phyloP scores from a whole-genome alignment of 768 basidiomycete species.

The Termitomyces sp. region DNA sequence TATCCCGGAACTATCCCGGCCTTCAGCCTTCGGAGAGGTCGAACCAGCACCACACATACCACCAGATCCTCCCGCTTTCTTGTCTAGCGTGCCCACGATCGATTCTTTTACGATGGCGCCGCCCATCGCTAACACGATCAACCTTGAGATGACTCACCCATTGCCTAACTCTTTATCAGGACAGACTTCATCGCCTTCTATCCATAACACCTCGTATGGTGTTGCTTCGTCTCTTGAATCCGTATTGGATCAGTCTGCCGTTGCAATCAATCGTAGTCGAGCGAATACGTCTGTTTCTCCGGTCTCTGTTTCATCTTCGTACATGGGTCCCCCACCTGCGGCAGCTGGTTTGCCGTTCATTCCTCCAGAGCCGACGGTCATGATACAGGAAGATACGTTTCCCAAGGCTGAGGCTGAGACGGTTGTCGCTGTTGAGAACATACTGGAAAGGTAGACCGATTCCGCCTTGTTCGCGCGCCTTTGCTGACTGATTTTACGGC shows the following conservation, averaged over 20 bases:
- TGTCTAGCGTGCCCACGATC: conserved; percentile 32
- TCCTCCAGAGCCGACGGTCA: conserved; percentile 10
- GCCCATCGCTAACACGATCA: conserved; percentile 29
- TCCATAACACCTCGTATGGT: conserved; percentile 32
- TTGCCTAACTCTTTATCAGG: conserved; percentile 29
- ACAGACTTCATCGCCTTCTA: conserved; percentile 29
- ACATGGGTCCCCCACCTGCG: conserved; percentile 21
- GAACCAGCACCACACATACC: conserved; percentile 18
- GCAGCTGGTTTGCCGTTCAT: conserved; percentile 14
- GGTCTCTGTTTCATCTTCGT: conserved; percentile 13
- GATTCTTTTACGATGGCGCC: conserved; percentile 28
- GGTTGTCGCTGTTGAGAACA: conserved; percentile 39
- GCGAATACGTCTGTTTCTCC: conserved; percentile 30
- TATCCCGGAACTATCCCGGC: conserved; percentile 26
- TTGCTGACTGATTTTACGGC: conserved; percentile 15
- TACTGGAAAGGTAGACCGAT: conserved; percentile 48
- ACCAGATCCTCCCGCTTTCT: conserved; percentile 29
- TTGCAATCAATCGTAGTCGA: conserved; percentile 28
- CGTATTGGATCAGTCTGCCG: conserved; percentile 33
- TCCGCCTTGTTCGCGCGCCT: conserved; percentile 2
- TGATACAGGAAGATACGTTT: conserved; percentile 19
- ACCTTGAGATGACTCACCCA: conserved; percentile 29
- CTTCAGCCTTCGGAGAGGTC: conserved; percentile 30
- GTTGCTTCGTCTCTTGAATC: conserved; percentile 40
- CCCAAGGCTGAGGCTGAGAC: conserved; percentile 20